Evolutionary conservation across 2,329 filamentous ascomycete species (phyloP), one percentile per base, ranked within the genome.

Genomic region (Phaeosphaeria sp.): DNA sequence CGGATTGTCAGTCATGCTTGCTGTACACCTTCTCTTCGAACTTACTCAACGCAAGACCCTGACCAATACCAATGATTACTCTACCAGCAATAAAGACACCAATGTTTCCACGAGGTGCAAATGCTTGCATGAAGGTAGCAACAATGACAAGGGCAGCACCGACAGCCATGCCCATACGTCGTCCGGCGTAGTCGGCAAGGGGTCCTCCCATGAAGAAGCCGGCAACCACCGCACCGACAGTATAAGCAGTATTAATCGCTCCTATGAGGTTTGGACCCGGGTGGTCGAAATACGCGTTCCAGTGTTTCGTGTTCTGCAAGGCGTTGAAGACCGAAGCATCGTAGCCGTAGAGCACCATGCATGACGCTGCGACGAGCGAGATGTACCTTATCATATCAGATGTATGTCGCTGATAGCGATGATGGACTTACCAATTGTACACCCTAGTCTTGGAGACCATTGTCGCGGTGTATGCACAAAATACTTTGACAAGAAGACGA

Each of bases 271-370:
- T 77, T 0, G 77, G 64, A 54, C 74, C 68, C 5, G 78, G 78
- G n/a, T 77, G 70, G 65, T 88, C 80, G 75, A 90, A 90, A 78
- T 84, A 91, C 18, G 78, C 79, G 13, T 87, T 78, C 89, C 89
- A 91, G 72, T 90, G 84, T 15, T 85, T 74, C 1, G 87, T 90
- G 30, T 85, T 87, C 74, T 90, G 89, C 6, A 90, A 84, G 5
- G 88, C 87, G 73, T 91, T 91, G 81, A 88, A 91, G 47, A 90
- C 88, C 39, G 87, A 89, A 1, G 89, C 88, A 82, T 91, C 89
- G 72, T 91, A 91, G 56, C 89, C 89, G 72, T 90, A 91, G 46
- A 91, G 81, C 21, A 90, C 87, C 89, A 91, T 91, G 74, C 87
- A 90, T 73, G 87, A 87, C 68, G 89, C 88, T 55, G 89, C 89